Evolutionary conservation across 2,329 filamentous ascomycete species (phyloP).

Genomic region (Pseudogymnoascus sp.): DNA sequence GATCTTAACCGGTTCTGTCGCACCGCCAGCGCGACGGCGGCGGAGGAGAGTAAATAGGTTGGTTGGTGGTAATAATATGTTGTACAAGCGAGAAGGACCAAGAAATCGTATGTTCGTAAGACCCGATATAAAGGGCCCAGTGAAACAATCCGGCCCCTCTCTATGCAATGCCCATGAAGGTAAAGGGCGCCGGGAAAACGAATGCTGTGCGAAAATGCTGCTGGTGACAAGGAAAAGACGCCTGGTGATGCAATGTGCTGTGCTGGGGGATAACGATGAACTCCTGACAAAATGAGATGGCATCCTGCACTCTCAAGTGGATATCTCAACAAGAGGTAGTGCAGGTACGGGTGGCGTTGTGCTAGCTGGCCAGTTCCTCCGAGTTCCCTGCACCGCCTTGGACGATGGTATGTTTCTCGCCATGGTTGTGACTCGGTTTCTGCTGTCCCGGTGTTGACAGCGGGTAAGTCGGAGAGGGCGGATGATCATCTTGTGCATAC

Average conservation of each 20-base stretch:
- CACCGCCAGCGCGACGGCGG: not conserved
- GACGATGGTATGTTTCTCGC: constrained; percentile 32
- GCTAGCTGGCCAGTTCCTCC: constrained; percentile 2
- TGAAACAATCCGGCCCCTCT: not conserved
- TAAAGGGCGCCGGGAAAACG: not conserved
- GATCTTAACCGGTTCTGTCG: not conserved
- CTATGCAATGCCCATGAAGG: not conserved
- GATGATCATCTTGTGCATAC: constrained; percentile 20
- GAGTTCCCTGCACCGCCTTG: constrained; percentile 35
- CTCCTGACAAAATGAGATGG: constrained; percentile 6
- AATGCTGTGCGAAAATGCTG: not conserved
- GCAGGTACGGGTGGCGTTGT: not conserved
- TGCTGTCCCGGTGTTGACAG: constrained; percentile 28
- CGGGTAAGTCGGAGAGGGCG: constrained; percentile 26
- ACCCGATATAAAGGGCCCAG: not conserved
- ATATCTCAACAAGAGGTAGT: constrained; percentile 3
- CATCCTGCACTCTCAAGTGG: not conserved
- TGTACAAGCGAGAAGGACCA: not conserved
- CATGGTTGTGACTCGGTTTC: constrained; percentile 26
- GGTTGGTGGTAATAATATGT: constrained; percentile 3
- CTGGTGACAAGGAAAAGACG: not conserved
- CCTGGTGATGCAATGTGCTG: constrained; percentile 1
- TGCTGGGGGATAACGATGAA: constrained; percentile 3
- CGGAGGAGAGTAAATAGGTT: constrained; percentile 1
- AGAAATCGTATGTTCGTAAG: not conserved